Evolutionary conservation across 2,329 filamentous ascomycete species (phyloP), one percentile per base, ranked within the genome.

Genomic region (Ophiocordyceps robertsii): DNA sequence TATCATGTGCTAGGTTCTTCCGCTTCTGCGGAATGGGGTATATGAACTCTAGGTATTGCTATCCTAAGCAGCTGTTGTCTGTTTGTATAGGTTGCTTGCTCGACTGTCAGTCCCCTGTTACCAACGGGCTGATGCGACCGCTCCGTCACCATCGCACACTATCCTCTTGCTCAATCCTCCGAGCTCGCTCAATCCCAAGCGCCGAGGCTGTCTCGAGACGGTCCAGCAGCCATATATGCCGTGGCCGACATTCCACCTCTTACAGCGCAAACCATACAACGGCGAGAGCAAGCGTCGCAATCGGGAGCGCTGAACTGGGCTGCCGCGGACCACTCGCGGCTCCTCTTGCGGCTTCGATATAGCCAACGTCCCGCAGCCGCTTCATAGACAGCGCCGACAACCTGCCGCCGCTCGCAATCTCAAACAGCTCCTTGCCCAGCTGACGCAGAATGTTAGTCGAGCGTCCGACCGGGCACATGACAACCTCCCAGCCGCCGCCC

Each of bases 401-500:
- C 17, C 52, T 53, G 1, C 69, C 66, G 1, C 60, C 58, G 11
- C 57, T 61, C 17, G 67, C 71, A 17, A 78, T 56, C 46, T 65
- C 58, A 21, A 62, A 60, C 50, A 78, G 56, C 55, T 77, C 65
- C 12, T 63, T 53, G 14, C 67, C 65, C 50, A 77, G 67, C 6
- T 70, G 69, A 29, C 59, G 60, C 30, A 79, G 56, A 46, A 80
- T 80, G 51, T 77, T 69, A 32, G 75, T 79, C 47, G 73, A 77
- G 40, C 75, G 59, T 10, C 75, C 75, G 12, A 54, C 56, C 2
- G 86, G 86, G 57, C 86, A 92, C 58, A 92, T 85, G 10, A 83
- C 71, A 13, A 92, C 71, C 57, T 89, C 77, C 68, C 84, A 92
- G 0, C 84, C 84, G 19, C 81, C 83, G 16, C 85, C 84, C 11